Conservation (phyloP, 306 rosid species). For the Delonix regia region DNA sequence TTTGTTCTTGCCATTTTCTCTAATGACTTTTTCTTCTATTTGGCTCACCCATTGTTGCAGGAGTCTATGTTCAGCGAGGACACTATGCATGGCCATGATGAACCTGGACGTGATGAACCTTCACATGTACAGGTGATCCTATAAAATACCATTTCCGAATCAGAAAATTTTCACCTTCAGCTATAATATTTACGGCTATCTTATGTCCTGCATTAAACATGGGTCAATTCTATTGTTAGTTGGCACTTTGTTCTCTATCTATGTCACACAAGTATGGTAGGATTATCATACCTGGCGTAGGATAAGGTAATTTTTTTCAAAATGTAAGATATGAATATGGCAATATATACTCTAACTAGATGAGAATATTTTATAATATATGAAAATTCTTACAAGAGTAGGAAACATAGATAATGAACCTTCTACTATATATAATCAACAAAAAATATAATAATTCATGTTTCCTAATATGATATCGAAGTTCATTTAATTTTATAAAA, state of each 20-base stretch:
- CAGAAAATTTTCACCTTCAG: constrained; percentile 20
- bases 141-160: constrained; percentile 36
- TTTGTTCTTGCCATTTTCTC: constrained; percentile 16
- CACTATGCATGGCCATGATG: constrained; percentile 30
- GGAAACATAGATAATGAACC: background rate
- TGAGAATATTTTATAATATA: too few relatives aligned
- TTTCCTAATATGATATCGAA: background rate
- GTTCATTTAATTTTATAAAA: background rate
- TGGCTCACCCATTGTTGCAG: constrained; percentile 49
- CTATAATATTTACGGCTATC: background rate
- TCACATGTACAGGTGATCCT: constrained; percentile 64
- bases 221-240: background rate
- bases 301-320: background rate
- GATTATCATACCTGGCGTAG: background rate
- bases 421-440: background rate
- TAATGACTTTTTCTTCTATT: constrained; percentile 14
- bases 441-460: background rate
- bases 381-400: background rate
- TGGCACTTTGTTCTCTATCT: too few relatives aligned
- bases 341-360: background rate
- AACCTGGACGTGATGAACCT: constrained; percentile 48
- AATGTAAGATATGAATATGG: too few relatives aligned
- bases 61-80: constrained; percentile 47
- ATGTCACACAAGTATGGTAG: background rate
- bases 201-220: background rate